Evolutionary conservation across 495 filamentous ascomycete genomes (phyloP).

Genomic region (Tetracladium setigerum): DNA sequence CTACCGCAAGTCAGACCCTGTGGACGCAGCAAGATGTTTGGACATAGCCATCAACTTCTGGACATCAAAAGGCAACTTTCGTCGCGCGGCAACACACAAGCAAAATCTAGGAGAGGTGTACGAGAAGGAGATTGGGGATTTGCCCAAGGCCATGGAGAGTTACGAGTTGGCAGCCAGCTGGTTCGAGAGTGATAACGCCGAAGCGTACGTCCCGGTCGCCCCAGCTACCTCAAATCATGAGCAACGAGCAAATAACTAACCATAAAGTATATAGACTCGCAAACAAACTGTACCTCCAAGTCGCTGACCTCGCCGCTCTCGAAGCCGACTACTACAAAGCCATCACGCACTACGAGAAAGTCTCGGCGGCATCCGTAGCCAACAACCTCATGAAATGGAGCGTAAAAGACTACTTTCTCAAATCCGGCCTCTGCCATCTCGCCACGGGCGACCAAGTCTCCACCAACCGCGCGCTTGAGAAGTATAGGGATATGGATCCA

Average conservation of each 20-base stretch:
- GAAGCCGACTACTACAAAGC: slow-evolving; percentile 74
- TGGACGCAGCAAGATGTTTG: slow-evolving; percentile 70
- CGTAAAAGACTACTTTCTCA: slow-evolving; percentile 88
- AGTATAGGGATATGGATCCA: slow-evolving; percentile 74
- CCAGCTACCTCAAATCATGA: not conserved
- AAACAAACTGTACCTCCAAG: slow-evolving; percentile 85
- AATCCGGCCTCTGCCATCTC: slow-evolving; percentile 78
- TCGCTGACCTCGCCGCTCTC: slow-evolving; percentile 76
- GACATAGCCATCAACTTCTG: slow-evolving; percentile 71
- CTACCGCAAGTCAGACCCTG: slow-evolving; percentile 72
- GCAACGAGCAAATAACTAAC: not conserved
- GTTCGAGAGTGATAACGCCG: slow-evolving; percentile 83
- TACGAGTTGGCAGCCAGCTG: slow-evolving; percentile 78
- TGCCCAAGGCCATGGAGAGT: slow-evolving; percentile 64
- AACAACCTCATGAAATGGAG: slow-evolving; percentile 86
- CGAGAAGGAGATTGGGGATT: slow-evolving; percentile 71
- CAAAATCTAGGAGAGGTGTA: slow-evolving; percentile 77
- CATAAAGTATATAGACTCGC: slow-evolving; percentile 48
- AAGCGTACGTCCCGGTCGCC: slow-evolving; percentile 51
- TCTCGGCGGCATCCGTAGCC: slow-evolving; percentile 60
- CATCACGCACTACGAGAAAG: slow-evolving; percentile 72
- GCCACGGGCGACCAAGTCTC: slow-evolving; percentile 71
- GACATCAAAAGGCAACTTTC: slow-evolving; percentile 74
- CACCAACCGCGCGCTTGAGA: slow-evolving; percentile 66
- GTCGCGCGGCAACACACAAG: slow-evolving; percentile 80